Conservation (phyloP, 2,329 filamentous ascomycete species). For the Exophiala phaeomuriformis region DNA sequence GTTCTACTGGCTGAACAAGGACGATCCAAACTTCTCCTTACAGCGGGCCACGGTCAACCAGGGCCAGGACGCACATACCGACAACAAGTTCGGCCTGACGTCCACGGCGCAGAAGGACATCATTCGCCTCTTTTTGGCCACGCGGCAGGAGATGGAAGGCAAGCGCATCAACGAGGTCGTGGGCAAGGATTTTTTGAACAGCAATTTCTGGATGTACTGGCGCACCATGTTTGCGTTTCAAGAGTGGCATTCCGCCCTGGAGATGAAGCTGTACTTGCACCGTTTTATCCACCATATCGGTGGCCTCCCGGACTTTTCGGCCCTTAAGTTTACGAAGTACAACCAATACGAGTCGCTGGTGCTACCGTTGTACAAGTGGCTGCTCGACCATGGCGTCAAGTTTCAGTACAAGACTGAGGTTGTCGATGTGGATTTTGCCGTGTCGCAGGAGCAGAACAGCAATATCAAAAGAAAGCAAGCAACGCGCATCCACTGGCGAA, state of each 20-base stretch:
- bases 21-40: conserved; percentile 12
- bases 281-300: conserved; percentile 26
- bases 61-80: conserved; percentile 12
- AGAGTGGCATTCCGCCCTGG: conserved; percentile 29
- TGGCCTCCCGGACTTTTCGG: conserved; percentile 17
- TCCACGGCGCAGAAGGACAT: conserved; percentile 8
- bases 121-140: conserved; percentile 8
- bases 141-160: conserved; percentile 27
- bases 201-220: conserved; percentile 29
- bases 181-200: conserved; percentile 25
- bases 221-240: conserved; percentile 30
- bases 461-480: conserved; percentile 23
- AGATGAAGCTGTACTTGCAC: conserved; percentile 28
- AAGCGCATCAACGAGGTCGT: conserved; percentile 31
- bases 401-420: conserved; percentile 29
- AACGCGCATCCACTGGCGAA: conserved; percentile 26
- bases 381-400: conserved; percentile 27
- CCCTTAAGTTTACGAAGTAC: conserved; percentile 26
- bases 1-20: conserved; percentile 17
- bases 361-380: conserved; percentile 26
- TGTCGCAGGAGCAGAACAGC: conserved; percentile 1
- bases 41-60: conserved; percentile 9
- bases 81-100: conserved; percentile 7
- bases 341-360: conserved; percentile 29
- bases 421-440: conserved; percentile 27